Base-by-base conservation (phyloP, 139 green algal genomes). In the Chlamydomonas incerta region DNA sequence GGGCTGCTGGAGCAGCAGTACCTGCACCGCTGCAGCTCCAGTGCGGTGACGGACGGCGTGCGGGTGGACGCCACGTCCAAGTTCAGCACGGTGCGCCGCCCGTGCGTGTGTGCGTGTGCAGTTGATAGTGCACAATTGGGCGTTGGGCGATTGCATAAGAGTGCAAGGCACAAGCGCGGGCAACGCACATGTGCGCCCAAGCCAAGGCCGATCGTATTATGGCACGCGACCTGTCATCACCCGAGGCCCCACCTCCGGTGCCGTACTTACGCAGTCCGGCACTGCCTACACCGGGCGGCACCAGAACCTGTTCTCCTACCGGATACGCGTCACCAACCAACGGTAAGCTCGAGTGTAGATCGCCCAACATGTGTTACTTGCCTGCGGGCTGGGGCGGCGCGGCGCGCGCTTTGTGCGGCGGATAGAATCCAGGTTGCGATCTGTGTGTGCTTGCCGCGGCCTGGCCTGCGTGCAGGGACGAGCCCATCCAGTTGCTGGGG, bases 401-500 rank as follows among this genome's bases (percentile, higher is more conserved):
- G 11, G 50, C 11, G 50, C 50, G 50, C 50, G 11, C 11, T 10
- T 10, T 10, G 50, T 57, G 50, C 50, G 50, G 50, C 10, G 50
- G 50, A 14, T 14, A 57, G 50, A 10, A 14, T 14, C 11, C 50
- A 57, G 50, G 14, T 8, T 75, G 69, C 69, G 11, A 3, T 21
- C 28, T 72, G 63, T 28, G 63, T 26, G 28, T 28, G 63, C 28
- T 37, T 10, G 11, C 50, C 14, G 50, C 50, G 10, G 11, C 50
- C 50, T 57, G 11, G 50, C 50, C 66, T 72, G 31, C 14, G 3
- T 8, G 6, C 69, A 87, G 82, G 41, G 21, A 37, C 1, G 85
- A 89, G 85, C 69, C 85, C 26, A 74, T 89, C 29, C 62, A 83
- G 68, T 37, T 89, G 21, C 58, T 89, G 29, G 76, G 85, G 18